A percentile compares a stretch with the other conserved stretches of the same genome.
These are phyloP conservation scores for Melaleuca alternifolia DNA, from an alignment of 345 rosid species.

Conservation along the genomic window DNA sequence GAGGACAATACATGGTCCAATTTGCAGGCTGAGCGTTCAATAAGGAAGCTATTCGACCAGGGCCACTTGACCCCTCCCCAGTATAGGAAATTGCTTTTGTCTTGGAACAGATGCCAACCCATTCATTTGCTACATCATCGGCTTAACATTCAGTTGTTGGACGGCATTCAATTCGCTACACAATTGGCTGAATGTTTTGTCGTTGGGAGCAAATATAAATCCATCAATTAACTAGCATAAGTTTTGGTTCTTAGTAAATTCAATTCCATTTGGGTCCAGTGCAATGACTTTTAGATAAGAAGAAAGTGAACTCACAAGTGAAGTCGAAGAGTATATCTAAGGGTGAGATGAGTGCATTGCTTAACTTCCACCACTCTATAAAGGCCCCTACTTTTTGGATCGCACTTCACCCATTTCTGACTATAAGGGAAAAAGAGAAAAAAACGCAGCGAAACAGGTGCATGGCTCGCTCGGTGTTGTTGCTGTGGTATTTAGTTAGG, in stretches of 20 bases:
- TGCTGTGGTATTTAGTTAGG: neutral
- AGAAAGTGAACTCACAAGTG: too few species aligned
- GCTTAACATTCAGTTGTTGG: too few species aligned
- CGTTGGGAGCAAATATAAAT: too few species aligned
- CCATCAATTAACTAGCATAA: too few species aligned
- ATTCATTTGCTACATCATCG: neutral
- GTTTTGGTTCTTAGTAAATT: neutral
- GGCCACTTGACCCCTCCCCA: neutral
- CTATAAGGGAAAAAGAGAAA: neutral
- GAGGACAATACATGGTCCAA: neutral
- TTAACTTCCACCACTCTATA: neutral
- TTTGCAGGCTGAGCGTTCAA: neutral
- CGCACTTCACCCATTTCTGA: neutral
- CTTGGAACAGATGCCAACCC: neutral
- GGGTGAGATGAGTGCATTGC: too few species aligned
- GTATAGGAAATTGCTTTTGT: neutral
- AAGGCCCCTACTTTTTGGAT: neutral
- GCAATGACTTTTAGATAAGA: too few species aligned
- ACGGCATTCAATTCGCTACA: too few species aligned
- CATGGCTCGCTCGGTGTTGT: neutral
- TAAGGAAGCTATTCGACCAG: neutral
- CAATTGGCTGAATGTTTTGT: too few species aligned
- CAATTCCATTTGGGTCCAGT: too few species aligned
- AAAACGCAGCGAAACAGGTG: neutral
- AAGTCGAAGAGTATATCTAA: too few species aligned